phyloP scores from a whole-genome alignment of 2,329 filamentous ascomycete genomes.

The Fusarium sp. region DNA sequence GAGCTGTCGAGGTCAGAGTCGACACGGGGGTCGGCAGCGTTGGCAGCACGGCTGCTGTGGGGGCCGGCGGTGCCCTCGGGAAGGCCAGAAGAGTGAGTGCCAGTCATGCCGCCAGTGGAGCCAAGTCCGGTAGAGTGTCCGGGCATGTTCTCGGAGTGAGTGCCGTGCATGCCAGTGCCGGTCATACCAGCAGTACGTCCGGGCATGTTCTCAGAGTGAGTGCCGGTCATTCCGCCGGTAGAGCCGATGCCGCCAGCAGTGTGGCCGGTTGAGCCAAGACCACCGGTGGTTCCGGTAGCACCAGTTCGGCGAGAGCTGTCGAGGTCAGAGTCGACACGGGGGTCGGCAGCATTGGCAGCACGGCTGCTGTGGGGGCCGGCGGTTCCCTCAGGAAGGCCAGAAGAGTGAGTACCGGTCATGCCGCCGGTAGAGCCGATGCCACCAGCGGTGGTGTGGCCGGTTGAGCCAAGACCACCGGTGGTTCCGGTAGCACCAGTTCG shows the following conservation, averaged over 20 bases:
- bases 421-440: conserved; percentile 49
- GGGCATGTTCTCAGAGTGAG: not conserved
- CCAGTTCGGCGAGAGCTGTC: conserved; percentile 48
- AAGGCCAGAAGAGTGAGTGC: conserved; percentile 8
- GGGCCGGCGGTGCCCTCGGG: conserved; percentile 52
- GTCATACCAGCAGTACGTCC: not conserved
- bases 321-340: conserved; percentile 65
- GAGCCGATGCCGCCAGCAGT: conserved; percentile 45
- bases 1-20: conserved; percentile 63
- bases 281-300: conserved; percentile 22
- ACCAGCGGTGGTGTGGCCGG: conserved; percentile 41
- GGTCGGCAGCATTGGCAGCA: conserved; percentile 62
- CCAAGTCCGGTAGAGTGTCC: not conserved
- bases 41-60: conserved; percentile 58
- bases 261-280: conserved; percentile 52
- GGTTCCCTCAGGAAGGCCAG: conserved; percentile 36
- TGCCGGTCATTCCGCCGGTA: conserved; percentile 34
- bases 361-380: conserved; percentile 59
- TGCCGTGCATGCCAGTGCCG: not conserved
- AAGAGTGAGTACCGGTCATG: not conserved
- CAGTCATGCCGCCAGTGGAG: not conserved
- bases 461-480: conserved; percentile 48
- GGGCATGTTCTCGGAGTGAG: conserved; percentile 1
- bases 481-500: conserved; percentile 24
- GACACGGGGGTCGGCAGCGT: conserved; percentile 64